Conservation (phyloP, 768 basidiomycete species). For the Naganishia onofrii region DNA sequence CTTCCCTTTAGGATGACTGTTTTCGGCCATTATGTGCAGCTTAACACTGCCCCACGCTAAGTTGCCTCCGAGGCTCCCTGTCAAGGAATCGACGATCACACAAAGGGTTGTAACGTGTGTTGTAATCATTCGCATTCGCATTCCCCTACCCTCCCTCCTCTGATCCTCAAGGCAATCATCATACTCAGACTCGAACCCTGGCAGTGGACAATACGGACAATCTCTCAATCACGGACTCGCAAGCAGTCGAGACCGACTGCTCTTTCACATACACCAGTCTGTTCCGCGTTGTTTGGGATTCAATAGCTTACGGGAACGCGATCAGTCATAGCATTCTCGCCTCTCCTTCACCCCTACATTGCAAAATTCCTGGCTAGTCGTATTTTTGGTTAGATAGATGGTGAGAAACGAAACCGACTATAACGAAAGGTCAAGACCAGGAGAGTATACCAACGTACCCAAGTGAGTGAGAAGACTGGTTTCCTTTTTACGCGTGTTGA, state of each 20-base stretch:
- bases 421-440: slow-evolving; percentile 17
- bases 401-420: slow-evolving; percentile 5
- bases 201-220: not conserved
- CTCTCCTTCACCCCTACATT: not conserved
- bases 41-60: slow-evolving; percentile 5
- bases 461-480: not conserved
- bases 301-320: no score
- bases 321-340: not conserved
- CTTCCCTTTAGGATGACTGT: not conserved
- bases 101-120: not conserved
- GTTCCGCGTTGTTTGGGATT: not conserved
- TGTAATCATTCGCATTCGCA: slow-evolving; percentile 8
- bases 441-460: slow-evolving; percentile 20
- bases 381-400: not conserved
- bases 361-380: not conserved
- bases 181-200: not conserved
- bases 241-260: not conserved
- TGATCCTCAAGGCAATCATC: no score
- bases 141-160: no score
- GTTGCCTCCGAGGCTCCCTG: not conserved
- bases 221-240: not conserved
- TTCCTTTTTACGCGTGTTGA: not conserved
- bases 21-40: not conserved
- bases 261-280: not conserved
- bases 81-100: slow-evolving; percentile 19